Percentiles rank a stretch among this genome's conserved stretches.
Evolutionary conservation across 352 stramenopile species (phyloP).

Genomic region (Elongisporangium undulatum): DNA sequence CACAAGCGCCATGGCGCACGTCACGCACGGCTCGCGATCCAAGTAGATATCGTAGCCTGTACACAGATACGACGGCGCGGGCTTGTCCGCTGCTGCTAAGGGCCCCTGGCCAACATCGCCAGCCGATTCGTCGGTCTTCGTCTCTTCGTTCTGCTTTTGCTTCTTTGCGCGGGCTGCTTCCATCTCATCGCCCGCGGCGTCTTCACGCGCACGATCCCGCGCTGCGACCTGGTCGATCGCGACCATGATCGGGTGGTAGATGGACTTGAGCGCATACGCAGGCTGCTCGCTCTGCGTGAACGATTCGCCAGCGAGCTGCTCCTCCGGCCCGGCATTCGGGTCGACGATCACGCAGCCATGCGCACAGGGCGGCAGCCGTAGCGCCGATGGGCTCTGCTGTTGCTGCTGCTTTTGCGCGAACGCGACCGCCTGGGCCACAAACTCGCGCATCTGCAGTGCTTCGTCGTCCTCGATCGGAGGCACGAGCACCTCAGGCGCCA

Average conservation of each 20-base stretch:
- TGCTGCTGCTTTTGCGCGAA: not conserved
- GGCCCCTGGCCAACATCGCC: conserved; percentile 1
- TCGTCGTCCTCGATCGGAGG: conserved; percentile 41
- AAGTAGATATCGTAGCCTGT: conserved; percentile 87
- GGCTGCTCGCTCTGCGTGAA: not conserved
- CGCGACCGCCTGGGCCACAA: conserved; percentile 1
- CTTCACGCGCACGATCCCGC: conserved; percentile 43
- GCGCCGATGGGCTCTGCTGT: not conserved
- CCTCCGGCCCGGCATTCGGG: conserved; percentile 13
- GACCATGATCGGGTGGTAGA: conserved; percentile 74
- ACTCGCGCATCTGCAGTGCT: conserved; percentile 17
- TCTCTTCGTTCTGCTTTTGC: conserved; percentile 17
- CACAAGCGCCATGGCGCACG: conserved; percentile 89
- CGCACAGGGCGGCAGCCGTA: conserved; percentile 23
- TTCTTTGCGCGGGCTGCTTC: conserved; percentile 20
- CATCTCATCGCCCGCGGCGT: conserved; percentile 7
- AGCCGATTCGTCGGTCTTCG: not conserved
- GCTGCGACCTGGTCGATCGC: conserved; percentile 59
- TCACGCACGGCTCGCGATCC: conserved; percentile 79
- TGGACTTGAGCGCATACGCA: conserved; percentile 30
- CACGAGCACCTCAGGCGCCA: conserved; percentile 30
- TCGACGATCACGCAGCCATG: conserved; percentile 55
- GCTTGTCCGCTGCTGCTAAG: conserved; percentile 5
- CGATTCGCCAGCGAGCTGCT: conserved; percentile 25
- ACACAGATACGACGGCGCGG: conserved; percentile 75